phyloP scores from a whole-genome alignment of 2,329 filamentous ascomycete species.

The Erysiphe pulchra region DNA sequence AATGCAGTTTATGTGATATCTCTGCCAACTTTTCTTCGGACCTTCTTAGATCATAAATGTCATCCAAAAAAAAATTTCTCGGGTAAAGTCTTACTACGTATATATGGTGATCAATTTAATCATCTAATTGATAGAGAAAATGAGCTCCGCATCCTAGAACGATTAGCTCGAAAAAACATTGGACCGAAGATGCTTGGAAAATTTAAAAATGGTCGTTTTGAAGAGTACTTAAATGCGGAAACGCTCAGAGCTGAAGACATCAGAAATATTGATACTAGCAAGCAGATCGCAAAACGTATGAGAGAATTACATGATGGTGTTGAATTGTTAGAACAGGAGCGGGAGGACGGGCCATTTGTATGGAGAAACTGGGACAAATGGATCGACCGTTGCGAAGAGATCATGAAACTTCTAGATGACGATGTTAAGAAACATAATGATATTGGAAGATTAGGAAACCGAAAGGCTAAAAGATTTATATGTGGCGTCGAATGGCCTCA shows the following conservation, averaged over 20 bases:
- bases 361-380: constrained; percentile 75
- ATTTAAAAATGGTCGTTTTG: constrained; percentile 84
- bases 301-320: constrained; percentile 85
- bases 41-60: constrained; percentile 15
- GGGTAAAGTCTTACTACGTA: constrained; percentile 56
- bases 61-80: constrained; percentile 14
- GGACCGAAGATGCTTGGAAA: constrained; percentile 76
- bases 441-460: constrained; percentile 26
- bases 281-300: constrained; percentile 93
- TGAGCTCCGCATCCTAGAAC: constrained; percentile 63
- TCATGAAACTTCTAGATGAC: constrained; percentile 25
- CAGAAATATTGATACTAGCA: constrained; percentile 57
- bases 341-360: constrained; percentile 52
- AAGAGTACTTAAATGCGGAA: constrained; percentile 73
- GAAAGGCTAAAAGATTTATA: constrained; percentile 48
- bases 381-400: constrained; percentile 28
- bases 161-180: constrained; percentile 76
- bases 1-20: constrained; percentile 92
- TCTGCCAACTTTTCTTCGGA: constrained; percentile 39
- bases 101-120: constrained; percentile 88
- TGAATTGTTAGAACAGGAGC: constrained; percentile 56
- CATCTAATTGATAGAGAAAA: constrained; percentile 85
- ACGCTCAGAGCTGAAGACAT: constrained; percentile 56
- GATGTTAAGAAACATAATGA: not conserved
- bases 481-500: constrained; percentile 62